These are phyloP conservation scores for Urochloa ruziziensis DNA, from an alignment of 176 grass and related monocot genomes.

Conservation along the genomic window DNA sequence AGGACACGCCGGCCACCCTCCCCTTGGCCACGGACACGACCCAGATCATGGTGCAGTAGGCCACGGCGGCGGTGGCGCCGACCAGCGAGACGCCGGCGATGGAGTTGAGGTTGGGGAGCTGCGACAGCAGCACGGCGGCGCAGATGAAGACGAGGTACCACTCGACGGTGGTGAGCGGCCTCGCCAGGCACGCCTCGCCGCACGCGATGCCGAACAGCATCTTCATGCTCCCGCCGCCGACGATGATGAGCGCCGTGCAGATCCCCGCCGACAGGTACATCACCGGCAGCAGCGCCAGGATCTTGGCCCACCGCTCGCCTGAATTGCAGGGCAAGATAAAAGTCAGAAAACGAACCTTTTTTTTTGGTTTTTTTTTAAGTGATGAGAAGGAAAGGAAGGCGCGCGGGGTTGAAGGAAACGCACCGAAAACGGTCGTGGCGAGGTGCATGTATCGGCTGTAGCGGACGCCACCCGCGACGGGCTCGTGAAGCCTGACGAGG, in stretches of 20 bases:
- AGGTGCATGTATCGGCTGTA: conserved; percentile 88
- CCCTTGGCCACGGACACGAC: conserved; percentile 77
- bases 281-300: conserved; percentile 58
- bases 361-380: background rate
- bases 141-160: conserved; percentile 95
- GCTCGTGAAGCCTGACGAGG: conserved; percentile 85
- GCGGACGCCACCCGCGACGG: conserved; percentile 62
- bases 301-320: conserved; percentile 69
- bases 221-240: conserved; percentile 86
- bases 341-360: background rate
- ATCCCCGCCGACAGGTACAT: conserved; percentile 93
- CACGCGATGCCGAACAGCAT: conserved; percentile 66
- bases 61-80: conserved; percentile 58
- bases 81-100: conserved; percentile 83
- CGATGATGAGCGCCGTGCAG: conserved; percentile 77
- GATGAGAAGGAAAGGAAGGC: background rate
- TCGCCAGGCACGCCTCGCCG: conserved; percentile 47
- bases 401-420: background rate
- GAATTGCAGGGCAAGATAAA: background rate
- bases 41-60: conserved; percentile 96
- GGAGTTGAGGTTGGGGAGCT: conserved; percentile 98
- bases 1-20: conserved; percentile 48
- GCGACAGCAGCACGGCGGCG: conserved; percentile 65
- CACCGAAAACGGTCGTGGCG: conserved; percentile 65
- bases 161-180: conserved; percentile 65